Evolutionary conservation across 1,139 yeast species (phyloP).

Genomic region (Protomyces inouyei): DNA sequence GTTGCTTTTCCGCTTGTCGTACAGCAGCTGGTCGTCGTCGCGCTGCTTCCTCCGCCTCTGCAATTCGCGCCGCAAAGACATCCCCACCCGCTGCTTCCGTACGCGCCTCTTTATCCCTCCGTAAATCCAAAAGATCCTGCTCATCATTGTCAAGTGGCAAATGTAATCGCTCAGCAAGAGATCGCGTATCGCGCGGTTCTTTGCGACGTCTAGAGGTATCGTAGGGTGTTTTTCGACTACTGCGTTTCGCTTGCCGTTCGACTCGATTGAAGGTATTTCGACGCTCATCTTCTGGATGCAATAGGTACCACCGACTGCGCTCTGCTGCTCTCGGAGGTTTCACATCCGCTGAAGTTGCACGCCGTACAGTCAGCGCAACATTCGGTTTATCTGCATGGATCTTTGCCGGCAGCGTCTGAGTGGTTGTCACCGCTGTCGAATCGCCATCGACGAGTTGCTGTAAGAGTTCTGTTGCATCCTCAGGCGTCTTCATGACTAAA

Average conservation of each 20-base stretch:
- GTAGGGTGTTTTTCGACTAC: not conserved
- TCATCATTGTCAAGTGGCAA: not conserved
- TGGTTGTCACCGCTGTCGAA: not conserved
- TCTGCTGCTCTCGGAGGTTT: constrained; percentile 26
- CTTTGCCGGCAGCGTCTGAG: constrained; percentile 2
- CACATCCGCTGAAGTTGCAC: constrained; percentile 17
- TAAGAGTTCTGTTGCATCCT: constrained; percentile 3
- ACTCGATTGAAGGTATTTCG: not conserved
- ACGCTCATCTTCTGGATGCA: constrained; percentile 27
- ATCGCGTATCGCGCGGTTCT: not conserved
- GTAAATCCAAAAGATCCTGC: not conserved
- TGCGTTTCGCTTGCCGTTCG: not conserved
- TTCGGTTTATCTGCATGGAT: constrained; percentile 20
- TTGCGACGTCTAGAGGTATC: not conserved
- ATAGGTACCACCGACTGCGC: constrained; percentile 27
- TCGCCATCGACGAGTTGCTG: not conserved
- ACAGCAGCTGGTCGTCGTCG: not conserved
- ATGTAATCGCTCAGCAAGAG: not conserved
- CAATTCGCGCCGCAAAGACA: not conserved
- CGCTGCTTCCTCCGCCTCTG: not conserved
- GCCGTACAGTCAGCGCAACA: constrained; percentile 8
- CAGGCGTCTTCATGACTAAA: constrained; percentile 9
- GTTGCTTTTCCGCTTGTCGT: not conserved
- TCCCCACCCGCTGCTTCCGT: not conserved
- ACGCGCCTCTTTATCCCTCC: not conserved